phyloP scores from a whole-genome alignment of 2,329 filamentous ascomycete genomes.

The Xenosphaeropsis pyriputrescens region DNA sequence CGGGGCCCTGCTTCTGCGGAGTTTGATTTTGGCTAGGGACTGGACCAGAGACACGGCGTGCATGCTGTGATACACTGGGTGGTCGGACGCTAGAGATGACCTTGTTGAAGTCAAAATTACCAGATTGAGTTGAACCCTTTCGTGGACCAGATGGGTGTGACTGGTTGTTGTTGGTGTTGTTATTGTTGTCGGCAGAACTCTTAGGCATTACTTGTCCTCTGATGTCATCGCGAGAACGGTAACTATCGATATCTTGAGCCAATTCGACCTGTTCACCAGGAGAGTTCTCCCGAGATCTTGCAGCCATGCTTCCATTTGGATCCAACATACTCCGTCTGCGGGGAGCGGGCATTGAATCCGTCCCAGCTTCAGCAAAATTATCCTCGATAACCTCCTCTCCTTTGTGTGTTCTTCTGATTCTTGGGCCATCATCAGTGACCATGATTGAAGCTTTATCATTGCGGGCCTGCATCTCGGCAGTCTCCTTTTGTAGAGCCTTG shows the following conservation, averaged over 20 bases:
- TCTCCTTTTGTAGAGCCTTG: conserved; percentile 70
- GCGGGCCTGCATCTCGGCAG: conserved; percentile 61
- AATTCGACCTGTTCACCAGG: conserved; percentile 18
- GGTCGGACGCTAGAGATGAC: conserved; percentile 77
- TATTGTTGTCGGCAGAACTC: conserved; percentile 16
- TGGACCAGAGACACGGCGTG: conserved; percentile 32
- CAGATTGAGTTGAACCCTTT: conserved; percentile 11
- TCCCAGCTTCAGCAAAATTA: conserved; percentile 23
- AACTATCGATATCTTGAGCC: conserved; percentile 15
- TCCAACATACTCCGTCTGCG: conserved; percentile 23
- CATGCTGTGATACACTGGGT: conserved; percentile 35
- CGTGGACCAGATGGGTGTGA: conserved; percentile 1
- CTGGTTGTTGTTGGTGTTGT: conserved; percentile 13
- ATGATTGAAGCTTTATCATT: conserved; percentile 77
- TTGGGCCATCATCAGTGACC: conserved; percentile 57
- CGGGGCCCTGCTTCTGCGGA: conserved; percentile 35
- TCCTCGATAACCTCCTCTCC: conserved; percentile 84
- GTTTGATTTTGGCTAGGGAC: conserved; percentile 23
- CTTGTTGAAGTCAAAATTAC: conserved; percentile 66
- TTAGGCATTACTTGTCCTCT: conserved; percentile 10
- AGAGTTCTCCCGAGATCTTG: conserved; percentile 18
- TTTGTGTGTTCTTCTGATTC: conserved; percentile 83
- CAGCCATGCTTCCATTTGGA: conserved; percentile 18
- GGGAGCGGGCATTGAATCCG: conserved; percentile 11
- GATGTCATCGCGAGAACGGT: conserved; percentile 14